Evolutionary conservation across 2,329 filamentous ascomycete species (phyloP).

Genomic region (Colletotrichum destructivum): DNA sequence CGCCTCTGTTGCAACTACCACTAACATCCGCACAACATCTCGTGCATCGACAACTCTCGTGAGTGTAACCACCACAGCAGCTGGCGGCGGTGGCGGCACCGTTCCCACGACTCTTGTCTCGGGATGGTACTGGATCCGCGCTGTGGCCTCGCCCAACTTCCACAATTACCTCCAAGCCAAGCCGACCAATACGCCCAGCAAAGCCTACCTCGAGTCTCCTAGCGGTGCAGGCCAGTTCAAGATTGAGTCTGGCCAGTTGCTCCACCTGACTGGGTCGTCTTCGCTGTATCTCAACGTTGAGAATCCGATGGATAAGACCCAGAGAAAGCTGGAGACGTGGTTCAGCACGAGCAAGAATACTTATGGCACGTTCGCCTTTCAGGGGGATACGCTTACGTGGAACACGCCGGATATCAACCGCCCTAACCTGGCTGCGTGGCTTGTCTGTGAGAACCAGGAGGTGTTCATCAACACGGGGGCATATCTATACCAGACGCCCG

Average conservation of each 20-base stretch:
- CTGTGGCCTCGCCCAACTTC: constrained; percentile 70
- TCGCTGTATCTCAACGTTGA: constrained; percentile 65
- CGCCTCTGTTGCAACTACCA: constrained; percentile 14
- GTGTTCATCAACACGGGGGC: constrained; percentile 73
- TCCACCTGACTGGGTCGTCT: constrained; percentile 61
- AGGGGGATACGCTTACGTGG: constrained; percentile 73
- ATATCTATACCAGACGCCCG: constrained; percentile 71
- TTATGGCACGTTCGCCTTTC: constrained; percentile 70
- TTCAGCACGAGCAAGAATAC: constrained; percentile 66
- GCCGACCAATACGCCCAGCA: constrained; percentile 59
- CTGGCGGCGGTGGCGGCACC: constrained; percentile 22
- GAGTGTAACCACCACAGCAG: constrained; percentile 31
- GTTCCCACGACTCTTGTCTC: constrained; percentile 58
- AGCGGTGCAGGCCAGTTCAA: constrained; percentile 72
- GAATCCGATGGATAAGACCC: constrained; percentile 60
- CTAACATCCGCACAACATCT: constrained; percentile 11
- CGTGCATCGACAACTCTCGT: constrained; percentile 32
- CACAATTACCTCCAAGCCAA: constrained; percentile 68
- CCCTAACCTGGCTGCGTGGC: constrained; percentile 72
- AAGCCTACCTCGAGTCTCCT: constrained; percentile 66
- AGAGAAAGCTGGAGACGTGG: constrained; percentile 64
- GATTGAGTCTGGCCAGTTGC: constrained; percentile 68
- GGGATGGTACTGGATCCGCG: constrained; percentile 72
- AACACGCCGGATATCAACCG: constrained; percentile 61
- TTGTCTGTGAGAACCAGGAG: constrained; percentile 67